These are phyloP conservation scores for Quercus wislizeni DNA, from an alignment of 306 rosid species.

Conservation along the genomic window DNA sequence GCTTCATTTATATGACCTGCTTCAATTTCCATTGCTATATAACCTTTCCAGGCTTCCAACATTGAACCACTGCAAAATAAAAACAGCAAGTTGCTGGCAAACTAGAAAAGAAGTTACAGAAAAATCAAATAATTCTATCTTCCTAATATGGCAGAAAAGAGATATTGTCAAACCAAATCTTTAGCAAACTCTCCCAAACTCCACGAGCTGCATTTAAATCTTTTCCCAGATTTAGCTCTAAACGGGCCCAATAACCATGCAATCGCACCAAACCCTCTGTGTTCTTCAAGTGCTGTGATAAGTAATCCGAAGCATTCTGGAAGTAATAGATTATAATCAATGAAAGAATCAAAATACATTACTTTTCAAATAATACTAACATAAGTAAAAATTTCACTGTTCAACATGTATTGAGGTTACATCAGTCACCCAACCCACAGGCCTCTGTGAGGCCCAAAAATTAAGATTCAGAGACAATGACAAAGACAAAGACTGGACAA, in stretches of 20 bases:
- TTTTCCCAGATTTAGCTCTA: constrained; percentile 61
- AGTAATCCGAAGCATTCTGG: constrained; percentile 79
- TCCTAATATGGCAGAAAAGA: background rate
- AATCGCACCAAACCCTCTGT: constrained; percentile 60
- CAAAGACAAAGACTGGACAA: background rate
- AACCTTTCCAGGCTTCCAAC: constrained; percentile 82
- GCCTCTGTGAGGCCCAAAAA: background rate
- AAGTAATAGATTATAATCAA: constrained; percentile 21
- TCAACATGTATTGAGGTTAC: background rate
- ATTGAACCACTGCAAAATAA: constrained; percentile 61
- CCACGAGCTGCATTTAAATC: constrained; percentile 78
- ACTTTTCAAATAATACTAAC: background rate
- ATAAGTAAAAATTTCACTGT: background rate
- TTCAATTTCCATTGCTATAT: constrained; percentile 78
- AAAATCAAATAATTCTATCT: background rate
- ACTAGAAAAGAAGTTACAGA: background rate
- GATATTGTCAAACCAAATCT: constrained; percentile 58
- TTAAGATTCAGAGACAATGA: background rate
- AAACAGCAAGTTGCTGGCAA: background rate
- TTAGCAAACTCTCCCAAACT: constrained; percentile 86
- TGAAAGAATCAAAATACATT: background rate
- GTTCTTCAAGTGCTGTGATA: constrained; percentile 78
- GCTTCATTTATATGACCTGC: constrained; percentile 68
- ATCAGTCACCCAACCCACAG: background rate
- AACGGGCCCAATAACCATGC: constrained; percentile 87